Evolutionary conservation across 2,329 filamentous ascomycete genomes (phyloP).

Genomic region (Verticillium dahliae): DNA sequence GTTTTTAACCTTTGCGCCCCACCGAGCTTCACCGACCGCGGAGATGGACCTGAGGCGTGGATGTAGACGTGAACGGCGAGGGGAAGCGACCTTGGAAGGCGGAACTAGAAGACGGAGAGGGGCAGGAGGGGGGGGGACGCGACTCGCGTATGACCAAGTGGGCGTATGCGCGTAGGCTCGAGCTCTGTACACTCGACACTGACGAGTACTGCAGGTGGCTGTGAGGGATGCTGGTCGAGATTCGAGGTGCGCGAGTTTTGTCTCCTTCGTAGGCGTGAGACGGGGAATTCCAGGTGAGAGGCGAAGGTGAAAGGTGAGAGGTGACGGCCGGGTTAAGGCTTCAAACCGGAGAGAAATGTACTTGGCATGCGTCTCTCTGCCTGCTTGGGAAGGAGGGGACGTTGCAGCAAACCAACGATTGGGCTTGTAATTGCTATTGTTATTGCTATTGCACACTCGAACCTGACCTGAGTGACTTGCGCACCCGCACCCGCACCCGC

Average conservation of each 20-base stretch:
- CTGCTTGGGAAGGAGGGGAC: neutral
- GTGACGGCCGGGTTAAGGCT: neutral
- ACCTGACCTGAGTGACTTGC: neutral
- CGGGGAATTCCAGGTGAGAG: neutral
- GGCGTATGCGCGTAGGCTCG: neutral
- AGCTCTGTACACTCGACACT: neutral
- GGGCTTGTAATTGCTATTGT: neutral
- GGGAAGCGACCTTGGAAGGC: constrained; percentile 9
- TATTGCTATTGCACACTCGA: neutral
- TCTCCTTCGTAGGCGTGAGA: neutral
- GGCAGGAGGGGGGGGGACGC: neutral
- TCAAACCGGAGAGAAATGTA: neutral
- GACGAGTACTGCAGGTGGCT: neutral
- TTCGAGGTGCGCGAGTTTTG: neutral
- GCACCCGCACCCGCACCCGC: neutral
- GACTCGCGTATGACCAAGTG: neutral
- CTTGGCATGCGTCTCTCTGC: neutral
- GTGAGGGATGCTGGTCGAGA: neutral
- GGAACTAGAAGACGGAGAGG: neutral
- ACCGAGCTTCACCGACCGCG: constrained; percentile 15
- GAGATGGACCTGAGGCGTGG: constrained; percentile 2
- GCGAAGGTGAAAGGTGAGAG: neutral
- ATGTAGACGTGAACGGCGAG: constrained; percentile 11
- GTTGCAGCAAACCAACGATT: neutral
- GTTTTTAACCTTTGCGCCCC: constrained; percentile 7